Evolutionary conservation across 306 rosid species (phyloP).

Genomic region (Medicago truncatula): MtrunA17r5.0-ANR NC_053042.1:14993001-14993500

Average conservation of each 20-base stretch:
- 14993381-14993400: slow-evolving; percentile 28
- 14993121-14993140: too few species aligned
- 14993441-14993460: slow-evolving; percentile 83
- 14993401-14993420: not conserved
- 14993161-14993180: not conserved
- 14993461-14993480: slow-evolving; percentile 51
- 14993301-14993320: slow-evolving; percentile 77
- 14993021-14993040: slow-evolving; percentile 89
- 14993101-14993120: too few species aligned
- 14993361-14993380: not conserved
- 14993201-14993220: slow-evolving; percentile 89
- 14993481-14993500: not conserved
- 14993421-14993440: slow-evolving; percentile 99
- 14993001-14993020: slow-evolving; percentile 96
- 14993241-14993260: slow-evolving; percentile 88
- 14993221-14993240: slow-evolving; percentile 90
- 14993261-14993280: slow-evolving; percentile 77
- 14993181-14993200: slow-evolving; percentile 70
- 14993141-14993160: too few species aligned
- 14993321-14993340: too few species aligned
- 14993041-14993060: slow-evolving; percentile 83
- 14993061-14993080: slow-evolving; percentile 20
- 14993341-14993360: too few species aligned
- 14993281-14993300: slow-evolving; percentile 91
- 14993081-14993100: not conserved